A percentile compares a stretch with the other conserved stretches of the same genome.
phyloP scores from a whole-genome alignment of 371 early-diverging fungal genomes.

The Fennellomyces sp. region DNA sequence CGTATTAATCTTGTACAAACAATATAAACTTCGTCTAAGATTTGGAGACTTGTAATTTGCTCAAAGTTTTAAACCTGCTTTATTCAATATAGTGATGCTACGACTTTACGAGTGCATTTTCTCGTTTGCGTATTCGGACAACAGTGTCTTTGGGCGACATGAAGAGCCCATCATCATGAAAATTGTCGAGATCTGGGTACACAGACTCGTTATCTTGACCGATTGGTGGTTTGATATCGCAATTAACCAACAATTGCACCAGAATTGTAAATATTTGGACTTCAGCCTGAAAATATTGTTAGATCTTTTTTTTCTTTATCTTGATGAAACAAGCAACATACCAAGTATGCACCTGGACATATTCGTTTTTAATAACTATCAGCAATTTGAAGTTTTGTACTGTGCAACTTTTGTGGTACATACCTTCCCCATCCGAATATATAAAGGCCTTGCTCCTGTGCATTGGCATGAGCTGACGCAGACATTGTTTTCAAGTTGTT shows the following conservation, averaged over 20 bases:
- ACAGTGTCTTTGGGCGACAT: no score
- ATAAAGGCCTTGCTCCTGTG: conserved; percentile 8
- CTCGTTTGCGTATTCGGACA: no score
- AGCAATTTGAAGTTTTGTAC: background rate
- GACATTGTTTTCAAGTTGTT: background rate
- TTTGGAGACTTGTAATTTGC: no score
- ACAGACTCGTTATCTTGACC: conserved; percentile 2
- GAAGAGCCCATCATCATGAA: conserved; percentile 4
- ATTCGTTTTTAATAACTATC: background rate
- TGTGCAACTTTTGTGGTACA: background rate
- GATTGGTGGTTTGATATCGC: conserved; percentile 6
- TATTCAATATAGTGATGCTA: no score
- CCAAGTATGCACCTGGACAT: conserved; percentile 17
- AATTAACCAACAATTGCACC: conserved; percentile 10
- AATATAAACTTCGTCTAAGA: no score
- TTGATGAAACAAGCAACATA: background rate
- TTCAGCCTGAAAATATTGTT: no score
- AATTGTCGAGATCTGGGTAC: conserved; percentile 6
- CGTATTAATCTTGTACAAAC: no score
- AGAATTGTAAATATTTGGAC: conserved; percentile 6
- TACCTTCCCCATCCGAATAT: conserved; percentile 19
- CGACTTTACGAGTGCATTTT: no score
- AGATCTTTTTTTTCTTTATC: background rate
- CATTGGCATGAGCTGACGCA: background rate
- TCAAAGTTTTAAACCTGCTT: no score